These are phyloP conservation scores for Neofusicoccum sp. DNA, from an alignment of 2,329 filamentous ascomycete species.

Conservation along the genomic window DNA sequence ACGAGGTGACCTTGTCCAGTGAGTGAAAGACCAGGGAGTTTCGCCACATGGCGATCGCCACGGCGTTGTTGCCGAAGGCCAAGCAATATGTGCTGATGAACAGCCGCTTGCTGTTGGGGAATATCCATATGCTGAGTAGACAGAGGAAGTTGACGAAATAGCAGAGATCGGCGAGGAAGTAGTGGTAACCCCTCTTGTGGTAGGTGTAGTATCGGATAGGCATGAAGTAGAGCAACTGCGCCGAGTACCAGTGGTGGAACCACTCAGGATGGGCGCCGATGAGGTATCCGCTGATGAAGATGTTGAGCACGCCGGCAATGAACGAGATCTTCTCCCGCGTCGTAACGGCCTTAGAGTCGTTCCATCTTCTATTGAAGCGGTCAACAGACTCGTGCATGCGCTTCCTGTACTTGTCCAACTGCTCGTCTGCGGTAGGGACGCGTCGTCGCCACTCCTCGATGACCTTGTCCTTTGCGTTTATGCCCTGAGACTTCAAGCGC, in stretches of 20 bases:
- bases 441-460: slow-evolving; percentile 91
- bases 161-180: slow-evolving; percentile 90
- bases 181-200: slow-evolving; percentile 83
- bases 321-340: slow-evolving; percentile 93
- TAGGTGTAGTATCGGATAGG: slow-evolving; percentile 92
- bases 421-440: slow-evolving; percentile 85
- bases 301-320: slow-evolving; percentile 94
- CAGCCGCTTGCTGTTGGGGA: slow-evolving; percentile 85
- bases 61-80: slow-evolving; percentile 93
- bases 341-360: slow-evolving; percentile 85
- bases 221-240: slow-evolving; percentile 91
- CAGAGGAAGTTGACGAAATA: slow-evolving; percentile 95
- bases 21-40: slow-evolving; percentile 98
- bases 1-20: slow-evolving; percentile 94
- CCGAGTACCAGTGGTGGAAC: slow-evolving; percentile 92
- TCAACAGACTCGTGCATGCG: slow-evolving; percentile 90
- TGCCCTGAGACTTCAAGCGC: slow-evolving; percentile 73
- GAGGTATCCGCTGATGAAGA: slow-evolving; percentile 93
- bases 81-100: slow-evolving; percentile 93
- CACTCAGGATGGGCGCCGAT: slow-evolving; percentile 82
- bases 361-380: slow-evolving; percentile 82
- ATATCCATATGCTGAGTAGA: slow-evolving; percentile 83
- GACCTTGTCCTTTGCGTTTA: slow-evolving; percentile 82
- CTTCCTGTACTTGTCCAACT: slow-evolving; percentile 85
- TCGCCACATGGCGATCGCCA: slow-evolving; percentile 98